phyloP scores from a whole-genome alignment of 2,329 filamentous ascomycete genomes.

The Pseudogymnoascus sp. region DNA sequence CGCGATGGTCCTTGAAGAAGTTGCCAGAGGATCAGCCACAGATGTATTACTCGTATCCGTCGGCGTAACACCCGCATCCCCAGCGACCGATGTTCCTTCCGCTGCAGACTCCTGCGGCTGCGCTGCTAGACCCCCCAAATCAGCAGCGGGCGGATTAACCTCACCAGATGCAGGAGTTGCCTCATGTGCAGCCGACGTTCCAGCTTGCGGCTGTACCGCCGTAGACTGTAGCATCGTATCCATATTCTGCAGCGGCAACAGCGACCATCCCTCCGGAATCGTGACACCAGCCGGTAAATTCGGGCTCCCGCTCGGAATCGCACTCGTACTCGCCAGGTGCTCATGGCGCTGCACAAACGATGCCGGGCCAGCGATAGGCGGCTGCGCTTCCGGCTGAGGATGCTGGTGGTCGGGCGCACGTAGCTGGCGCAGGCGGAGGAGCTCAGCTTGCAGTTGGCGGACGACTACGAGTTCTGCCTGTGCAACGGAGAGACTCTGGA shows the following conservation, averaged over 20 bases:
- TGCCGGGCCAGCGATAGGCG: constrained; percentile 1
- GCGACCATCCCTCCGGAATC: constrained; percentile 56
- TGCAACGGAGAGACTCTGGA: constrained; percentile 52
- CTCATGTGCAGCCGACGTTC: constrained; percentile 9
- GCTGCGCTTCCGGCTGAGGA: constrained; percentile 12
- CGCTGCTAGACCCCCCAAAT: not conserved
- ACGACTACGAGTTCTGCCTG: constrained; percentile 62
- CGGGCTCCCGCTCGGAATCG: constrained; percentile 51
- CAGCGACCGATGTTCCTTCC: not conserved
- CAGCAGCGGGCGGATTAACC: not conserved
- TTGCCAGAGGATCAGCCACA: not conserved
- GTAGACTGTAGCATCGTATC: constrained; percentile 14
- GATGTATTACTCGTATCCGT: not conserved
- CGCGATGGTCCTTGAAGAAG: not conserved
- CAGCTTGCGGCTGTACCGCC: constrained; percentile 10
- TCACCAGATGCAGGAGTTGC: not conserved
- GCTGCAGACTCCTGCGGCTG: not conserved
- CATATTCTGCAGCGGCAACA: constrained; percentile 51
- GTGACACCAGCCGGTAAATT: constrained; percentile 57
- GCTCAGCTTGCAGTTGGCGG: constrained; percentile 58
- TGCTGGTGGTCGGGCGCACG: not conserved
- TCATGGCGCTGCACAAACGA: constrained; percentile 37
- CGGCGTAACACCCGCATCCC: not conserved
- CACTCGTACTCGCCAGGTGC: constrained; percentile 35
- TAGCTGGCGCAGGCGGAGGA: constrained; percentile 28